Percentiles rank a stretch among this genome's conserved stretches.
Conservation (phyloP, 2,329 filamentous ascomycete genomes). For the Calonectria ilicicola region DNA sequence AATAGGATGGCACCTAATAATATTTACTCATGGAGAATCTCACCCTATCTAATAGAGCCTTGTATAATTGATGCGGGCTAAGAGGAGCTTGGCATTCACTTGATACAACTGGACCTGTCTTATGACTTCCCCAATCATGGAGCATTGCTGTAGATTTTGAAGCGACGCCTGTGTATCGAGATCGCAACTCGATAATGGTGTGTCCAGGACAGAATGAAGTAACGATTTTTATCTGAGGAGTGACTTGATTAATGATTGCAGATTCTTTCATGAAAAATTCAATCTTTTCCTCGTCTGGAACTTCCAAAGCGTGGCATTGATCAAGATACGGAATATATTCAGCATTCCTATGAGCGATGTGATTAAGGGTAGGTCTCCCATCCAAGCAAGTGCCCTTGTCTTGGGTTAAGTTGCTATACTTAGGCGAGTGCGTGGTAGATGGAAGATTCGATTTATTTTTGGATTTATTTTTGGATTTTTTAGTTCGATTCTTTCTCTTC, state of each 20-base stretch:
- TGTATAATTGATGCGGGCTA: not conserved
- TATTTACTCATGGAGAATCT: not conserved
- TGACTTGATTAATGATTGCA: not conserved
- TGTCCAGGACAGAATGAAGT: not conserved
- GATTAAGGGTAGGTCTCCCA: not conserved
- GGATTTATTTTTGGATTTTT: not conserved
- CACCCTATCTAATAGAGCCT: not conserved
- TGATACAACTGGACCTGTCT: not conserved
- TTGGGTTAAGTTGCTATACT: not conserved
- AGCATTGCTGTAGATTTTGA: not conserved
- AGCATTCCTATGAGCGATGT: not conserved
- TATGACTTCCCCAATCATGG: not conserved
- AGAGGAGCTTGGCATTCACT: not conserved
- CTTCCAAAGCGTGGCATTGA: rapidly evolving
- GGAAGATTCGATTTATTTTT: no score
- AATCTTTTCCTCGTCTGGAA: not conserved
- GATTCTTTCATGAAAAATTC: not conserved
- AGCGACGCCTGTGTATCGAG: not conserved
- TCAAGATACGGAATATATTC: not conserved
- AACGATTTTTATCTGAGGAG: not conserved
- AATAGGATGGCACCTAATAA: rapidly evolving
- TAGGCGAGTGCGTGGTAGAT: rapidly evolving
- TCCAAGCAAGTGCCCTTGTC: not conserved
- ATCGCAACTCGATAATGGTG: not conserved
- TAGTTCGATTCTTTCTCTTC: not conserved